These are phyloP conservation scores for Coemansia sp. DNA, from an alignment of 192 early-diverging fungal genomes.

Conservation along the genomic window DNA sequence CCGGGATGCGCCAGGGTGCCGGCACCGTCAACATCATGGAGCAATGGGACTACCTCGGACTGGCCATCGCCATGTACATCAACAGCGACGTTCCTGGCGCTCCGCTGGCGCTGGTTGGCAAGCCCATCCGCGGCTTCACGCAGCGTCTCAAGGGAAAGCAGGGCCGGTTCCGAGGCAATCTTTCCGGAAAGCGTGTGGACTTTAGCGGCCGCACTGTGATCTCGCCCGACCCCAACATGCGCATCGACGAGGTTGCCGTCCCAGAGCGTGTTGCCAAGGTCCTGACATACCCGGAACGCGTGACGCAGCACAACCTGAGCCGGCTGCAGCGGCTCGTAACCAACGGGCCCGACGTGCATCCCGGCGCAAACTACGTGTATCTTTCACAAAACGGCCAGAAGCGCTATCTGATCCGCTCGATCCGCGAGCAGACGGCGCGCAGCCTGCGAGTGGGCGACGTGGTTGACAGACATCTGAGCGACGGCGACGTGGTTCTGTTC, in stretches of 20 bases:
- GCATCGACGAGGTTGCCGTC: constrained; percentile 95
- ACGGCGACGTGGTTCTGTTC: constrained; percentile 96
- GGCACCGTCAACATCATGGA: constrained; percentile 76
- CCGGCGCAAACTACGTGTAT: constrained; percentile 88
- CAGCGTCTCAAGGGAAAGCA: constrained; percentile 99
- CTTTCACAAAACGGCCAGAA: constrained; percentile 57
- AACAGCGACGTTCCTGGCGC: constrained; percentile 94
- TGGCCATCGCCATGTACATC: constrained; percentile 95
- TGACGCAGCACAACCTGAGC: constrained; percentile 87
- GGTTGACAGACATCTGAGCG: constrained; percentile 92
- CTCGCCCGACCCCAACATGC: constrained; percentile 97
- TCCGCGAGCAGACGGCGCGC: constrained; percentile 67
- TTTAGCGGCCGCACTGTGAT: constrained; percentile 99
- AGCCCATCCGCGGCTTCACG: constrained; percentile 82
- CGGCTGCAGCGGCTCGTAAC: constrained; percentile 70
- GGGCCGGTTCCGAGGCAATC: constrained; percentile 97
- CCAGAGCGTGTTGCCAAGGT: constrained; percentile 87
- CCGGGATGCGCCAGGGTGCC: constrained; percentile 58
- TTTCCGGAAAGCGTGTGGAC: constrained; percentile 99
- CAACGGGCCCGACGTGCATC: constrained; percentile 88
- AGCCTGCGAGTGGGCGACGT: constrained; percentile 85
- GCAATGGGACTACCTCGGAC: constrained; percentile 95
- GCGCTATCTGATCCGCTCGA: constrained; percentile 72
- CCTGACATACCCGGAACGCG: constrained; percentile 94
- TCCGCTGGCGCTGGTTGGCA: constrained; percentile 61